Conservation (phyloP, 1,284 basidiomycete species). For the Mycena sp. region DNA sequence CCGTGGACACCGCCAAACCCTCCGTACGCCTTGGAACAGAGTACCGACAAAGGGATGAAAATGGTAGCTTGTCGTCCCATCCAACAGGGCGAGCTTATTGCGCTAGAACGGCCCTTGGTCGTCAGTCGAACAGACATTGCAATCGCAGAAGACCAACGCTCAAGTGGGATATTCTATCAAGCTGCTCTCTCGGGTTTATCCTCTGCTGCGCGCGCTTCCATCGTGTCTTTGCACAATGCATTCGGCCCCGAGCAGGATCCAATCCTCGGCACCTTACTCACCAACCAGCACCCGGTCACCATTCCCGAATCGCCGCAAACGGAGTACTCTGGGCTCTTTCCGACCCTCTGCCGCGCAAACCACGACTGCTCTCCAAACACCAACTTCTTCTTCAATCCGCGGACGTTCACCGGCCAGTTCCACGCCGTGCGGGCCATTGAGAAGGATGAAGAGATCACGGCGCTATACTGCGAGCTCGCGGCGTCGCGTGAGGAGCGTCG, state of each 20-base stretch:
- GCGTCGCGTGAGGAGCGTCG: slow-evolving; percentile 13
- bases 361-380: slow-evolving; percentile 20
- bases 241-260: slow-evolving; percentile 17
- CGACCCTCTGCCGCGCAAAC: slow-evolving; percentile 14
- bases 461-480: slow-evolving; percentile 13
- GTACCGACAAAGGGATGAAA: slow-evolving; percentile 11
- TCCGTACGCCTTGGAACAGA: slow-evolving; percentile 13
- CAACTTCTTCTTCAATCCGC: slow-evolving; percentile 18
- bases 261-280: slow-evolving; percentile 14
- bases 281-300: slow-evolving; percentile 11
- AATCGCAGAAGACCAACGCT: slow-evolving; percentile 19
- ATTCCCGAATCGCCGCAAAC: slow-evolving; percentile 4
- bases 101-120: slow-evolving; percentile 13
- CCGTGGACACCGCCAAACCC: background rate
- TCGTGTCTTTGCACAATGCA: slow-evolving; percentile 14
- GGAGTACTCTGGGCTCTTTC: slow-evolving; percentile 14
- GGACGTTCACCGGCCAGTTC: slow-evolving; percentile 16
- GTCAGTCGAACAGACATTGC: slow-evolving; percentile 18
- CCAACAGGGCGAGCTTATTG: slow-evolving; percentile 13
- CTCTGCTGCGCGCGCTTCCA: slow-evolving; percentile 32
- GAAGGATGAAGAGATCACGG: slow-evolving; percentile 16
- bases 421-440: slow-evolving; percentile 14
- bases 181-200: slow-evolving; percentile 13
- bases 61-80: slow-evolving; percentile 18
- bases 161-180: slow-evolving; percentile 13